Evolutionary conservation across 75 land plant genomes (phyloP).

Genomic region (Cupressus sempervirens): DNA sequence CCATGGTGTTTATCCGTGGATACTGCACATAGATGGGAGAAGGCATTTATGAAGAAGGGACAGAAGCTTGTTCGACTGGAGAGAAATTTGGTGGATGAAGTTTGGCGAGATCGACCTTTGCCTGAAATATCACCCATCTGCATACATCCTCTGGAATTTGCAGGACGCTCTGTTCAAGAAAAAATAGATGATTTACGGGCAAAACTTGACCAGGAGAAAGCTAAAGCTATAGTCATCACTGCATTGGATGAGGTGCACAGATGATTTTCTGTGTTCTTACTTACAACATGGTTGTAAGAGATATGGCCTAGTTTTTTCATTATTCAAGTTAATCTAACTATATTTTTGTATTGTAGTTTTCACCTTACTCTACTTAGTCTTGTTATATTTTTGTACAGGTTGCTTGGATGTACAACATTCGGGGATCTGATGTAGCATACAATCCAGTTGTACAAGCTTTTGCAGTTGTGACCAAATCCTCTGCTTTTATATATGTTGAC

Average conservation of each 20-base stretch:
- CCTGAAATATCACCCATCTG: slow-evolving; percentile 46
- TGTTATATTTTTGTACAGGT: slow-evolving; percentile 47
- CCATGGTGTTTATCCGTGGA: slow-evolving; percentile 90
- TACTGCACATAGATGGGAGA: slow-evolving; percentile 83
- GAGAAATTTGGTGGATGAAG: slow-evolving; percentile 73
- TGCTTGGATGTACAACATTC: slow-evolving; percentile 93
- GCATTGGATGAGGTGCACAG: slow-evolving; percentile 80
- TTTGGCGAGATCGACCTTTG: slow-evolving; percentile 81
- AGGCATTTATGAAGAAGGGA: slow-evolving; percentile 52
- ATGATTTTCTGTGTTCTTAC: not conserved
- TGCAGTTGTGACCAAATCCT: slow-evolving; percentile 65
- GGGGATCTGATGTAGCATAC: slow-evolving; percentile 94
- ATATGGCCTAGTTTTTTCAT: not conserved
- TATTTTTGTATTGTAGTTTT: slow-evolving; percentile 2
- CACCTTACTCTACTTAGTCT: not conserved
- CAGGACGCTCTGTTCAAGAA: slow-evolving; percentile 72
- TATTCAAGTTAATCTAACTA: not conserved
- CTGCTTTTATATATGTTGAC: slow-evolving; percentile 91
- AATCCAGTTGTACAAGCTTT: slow-evolving; percentile 91
- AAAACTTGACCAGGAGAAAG: slow-evolving; percentile 64
- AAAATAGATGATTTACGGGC: slow-evolving; percentile 77
- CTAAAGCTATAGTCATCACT: slow-evolving; percentile 67
- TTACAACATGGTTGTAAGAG: not conserved
- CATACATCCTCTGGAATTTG: slow-evolving; percentile 73
- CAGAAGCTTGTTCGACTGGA: slow-evolving; percentile 66